A percentile compares a stretch with the other conserved stretches of the same genome.
Conservation (phyloP, 495 filamentous ascomycete species). For the Peziza echinospora region DNA sequence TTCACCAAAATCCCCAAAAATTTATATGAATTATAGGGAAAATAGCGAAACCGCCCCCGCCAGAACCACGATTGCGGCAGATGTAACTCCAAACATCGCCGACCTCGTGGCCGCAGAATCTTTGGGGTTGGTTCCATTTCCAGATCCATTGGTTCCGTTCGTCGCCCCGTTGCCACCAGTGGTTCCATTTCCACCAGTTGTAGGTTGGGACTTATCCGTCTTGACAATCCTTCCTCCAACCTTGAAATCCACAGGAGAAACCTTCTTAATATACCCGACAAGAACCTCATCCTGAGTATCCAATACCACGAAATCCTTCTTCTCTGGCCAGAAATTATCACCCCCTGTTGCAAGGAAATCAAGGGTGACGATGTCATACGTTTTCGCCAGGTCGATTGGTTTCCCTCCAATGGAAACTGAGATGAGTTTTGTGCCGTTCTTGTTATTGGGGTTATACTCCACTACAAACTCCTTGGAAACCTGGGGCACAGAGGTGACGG, state of each 20-base stretch:
- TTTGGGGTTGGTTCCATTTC: not conserved
- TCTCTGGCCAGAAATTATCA: slow-evolving; percentile 27
- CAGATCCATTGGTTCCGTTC: not conserved
- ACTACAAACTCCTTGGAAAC: slow-evolving; percentile 27
- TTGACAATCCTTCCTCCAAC: slow-evolving; percentile 29
- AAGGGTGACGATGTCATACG: slow-evolving; percentile 31
- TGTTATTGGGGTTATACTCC: slow-evolving; percentile 24
- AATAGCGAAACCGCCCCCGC: too few relatives aligned
- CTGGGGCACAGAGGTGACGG: slow-evolving; percentile 32
- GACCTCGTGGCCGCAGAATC: not conserved
- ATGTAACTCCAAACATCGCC: too few relatives aligned
- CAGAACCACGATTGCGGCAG: too few relatives aligned
- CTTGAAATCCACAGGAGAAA: slow-evolving; percentile 26
- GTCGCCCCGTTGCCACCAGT: too few relatives aligned
- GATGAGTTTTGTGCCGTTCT: slow-evolving; percentile 22
- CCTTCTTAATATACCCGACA: slow-evolving; percentile 23
- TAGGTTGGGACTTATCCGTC: slow-evolving; percentile 13
- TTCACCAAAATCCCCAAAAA: too few relatives aligned
- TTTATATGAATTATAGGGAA: too few relatives aligned
- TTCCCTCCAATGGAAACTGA: slow-evolving; percentile 23
- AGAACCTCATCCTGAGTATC: slow-evolving; percentile 33
- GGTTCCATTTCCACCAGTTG: too few relatives aligned
- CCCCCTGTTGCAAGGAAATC: slow-evolving; percentile 35
- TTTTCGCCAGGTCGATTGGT: slow-evolving; percentile 18
- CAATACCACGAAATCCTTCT: slow-evolving; percentile 21